These are phyloP conservation scores for Phytophthora chlamydospora DNA, from an alignment of 352 stramenopile species.

Conservation along the genomic window DNA sequence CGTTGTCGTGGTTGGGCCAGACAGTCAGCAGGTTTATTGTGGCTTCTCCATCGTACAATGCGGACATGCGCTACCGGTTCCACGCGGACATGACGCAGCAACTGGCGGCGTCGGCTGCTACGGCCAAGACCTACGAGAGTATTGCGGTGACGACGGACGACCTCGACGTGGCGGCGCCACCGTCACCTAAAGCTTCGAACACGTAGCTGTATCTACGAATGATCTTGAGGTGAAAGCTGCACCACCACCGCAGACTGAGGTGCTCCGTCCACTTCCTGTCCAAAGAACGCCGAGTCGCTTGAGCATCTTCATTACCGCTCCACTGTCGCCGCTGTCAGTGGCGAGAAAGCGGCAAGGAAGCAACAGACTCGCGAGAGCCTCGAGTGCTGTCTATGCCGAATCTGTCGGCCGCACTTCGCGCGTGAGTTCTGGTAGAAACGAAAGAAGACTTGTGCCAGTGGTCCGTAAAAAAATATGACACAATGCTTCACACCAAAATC, in stretches of 20 bases:
- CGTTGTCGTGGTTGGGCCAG: conserved; percentile 7
- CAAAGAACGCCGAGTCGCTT: conserved; percentile 8
- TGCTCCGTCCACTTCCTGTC: background rate
- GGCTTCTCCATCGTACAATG: background rate
- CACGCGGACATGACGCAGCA: conserved; percentile 39
- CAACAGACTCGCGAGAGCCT: conserved; percentile 14
- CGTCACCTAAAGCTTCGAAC: conserved; percentile 1
- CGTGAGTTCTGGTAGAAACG: conserved; percentile 11
- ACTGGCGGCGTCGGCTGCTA: conserved; percentile 9
- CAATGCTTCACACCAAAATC: too few species aligned
- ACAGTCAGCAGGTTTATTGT: background rate
- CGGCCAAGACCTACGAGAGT: conserved; percentile 54
- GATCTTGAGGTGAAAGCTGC: background rate
- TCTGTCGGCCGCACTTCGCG: conserved; percentile 6
- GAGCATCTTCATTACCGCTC: conserved; percentile 24
- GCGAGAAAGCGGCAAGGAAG: conserved; percentile 7
- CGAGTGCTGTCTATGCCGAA: conserved; percentile 5
- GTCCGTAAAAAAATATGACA: too few species aligned
- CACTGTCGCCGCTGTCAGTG: conserved; percentile 9
- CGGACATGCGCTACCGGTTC: conserved; percentile 35
- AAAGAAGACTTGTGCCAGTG: too few species aligned
- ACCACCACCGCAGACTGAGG: background rate
- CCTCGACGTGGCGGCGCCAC: conserved; percentile 8
- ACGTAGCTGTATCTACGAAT: background rate
- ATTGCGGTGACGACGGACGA: conserved; percentile 52